These are phyloP conservation scores for Iodosphaeria phyllophila DNA, from an alignment of 2,329 filamentous ascomycete species.

Conservation along the genomic window DNA sequence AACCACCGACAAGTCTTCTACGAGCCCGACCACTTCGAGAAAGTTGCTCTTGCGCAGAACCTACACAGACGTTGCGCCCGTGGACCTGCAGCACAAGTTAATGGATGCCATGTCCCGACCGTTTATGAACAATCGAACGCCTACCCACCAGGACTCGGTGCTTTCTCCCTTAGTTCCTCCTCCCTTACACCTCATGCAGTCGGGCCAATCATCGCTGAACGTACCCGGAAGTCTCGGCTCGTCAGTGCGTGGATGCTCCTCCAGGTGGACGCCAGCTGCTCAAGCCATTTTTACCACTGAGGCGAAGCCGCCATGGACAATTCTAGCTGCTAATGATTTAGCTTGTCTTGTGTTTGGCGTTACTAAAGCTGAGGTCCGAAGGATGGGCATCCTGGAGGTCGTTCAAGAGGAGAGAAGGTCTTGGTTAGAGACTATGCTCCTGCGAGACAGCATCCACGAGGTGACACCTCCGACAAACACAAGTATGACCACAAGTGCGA, in stretches of 20 bases:
- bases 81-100: constrained; percentile 63
- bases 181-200: no score
- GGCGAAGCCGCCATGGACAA: constrained; percentile 78
- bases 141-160: constrained; percentile 14
- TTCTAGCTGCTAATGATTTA: constrained; percentile 87
- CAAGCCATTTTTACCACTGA: constrained; percentile 98
- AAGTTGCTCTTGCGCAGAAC: constrained; percentile 64
- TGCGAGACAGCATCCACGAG: constrained; percentile 39
- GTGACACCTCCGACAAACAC: constrained; percentile 16
- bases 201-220: no score
- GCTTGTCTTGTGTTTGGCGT: constrained; percentile 98
- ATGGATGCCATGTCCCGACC: constrained; percentile 74
- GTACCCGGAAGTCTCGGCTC: constrained; percentile 32
- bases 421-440: constrained; percentile 78
- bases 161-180: no score
- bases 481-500: no score
- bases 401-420: constrained; percentile 74
- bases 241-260: constrained; percentile 69
- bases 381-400: constrained; percentile 86
- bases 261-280: constrained; percentile 74
- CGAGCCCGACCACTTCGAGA: constrained; percentile 35
- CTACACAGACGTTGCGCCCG: constrained; percentile 62
- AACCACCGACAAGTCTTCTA: constrained; percentile 29
- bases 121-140: constrained; percentile 37
- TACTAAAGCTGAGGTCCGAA: constrained; percentile 85